Conservation (phyloP, 2,329 filamentous ascomycete species). For the Stachybotrys chlorohalonatus region DNA sequence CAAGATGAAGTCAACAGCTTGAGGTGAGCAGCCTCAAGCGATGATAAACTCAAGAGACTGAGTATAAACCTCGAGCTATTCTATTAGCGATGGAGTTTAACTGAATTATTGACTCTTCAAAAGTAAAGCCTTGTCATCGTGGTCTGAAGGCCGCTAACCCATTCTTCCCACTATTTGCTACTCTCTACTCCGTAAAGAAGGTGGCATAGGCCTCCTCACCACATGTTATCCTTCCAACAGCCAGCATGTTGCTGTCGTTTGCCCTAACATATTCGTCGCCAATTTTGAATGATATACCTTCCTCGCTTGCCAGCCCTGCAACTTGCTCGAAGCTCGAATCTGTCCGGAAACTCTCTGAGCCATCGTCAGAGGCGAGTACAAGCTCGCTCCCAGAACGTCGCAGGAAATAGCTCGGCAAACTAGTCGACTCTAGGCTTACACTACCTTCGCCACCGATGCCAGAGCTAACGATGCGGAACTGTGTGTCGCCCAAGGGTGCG, state of each 20-base stretch:
- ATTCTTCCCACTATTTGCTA: neutral
- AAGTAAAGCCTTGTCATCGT: no score
- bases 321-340: slow-evolving; percentile 9
- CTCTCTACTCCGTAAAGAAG: neutral
- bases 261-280: neutral
- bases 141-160: no score
- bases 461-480: slow-evolving; percentile 13
- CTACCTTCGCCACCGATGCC: slow-evolving; percentile 10
- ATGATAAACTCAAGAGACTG: no score
- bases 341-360: slow-evolving; percentile 1
- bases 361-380: slow-evolving; percentile 2
- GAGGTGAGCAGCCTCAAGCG: neutral
- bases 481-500: slow-evolving; percentile 8
- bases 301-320: slow-evolving; percentile 17
- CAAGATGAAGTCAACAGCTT: neutral
- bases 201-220: neutral
- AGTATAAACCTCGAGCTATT: no score
- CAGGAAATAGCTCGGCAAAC: slow-evolving; percentile 11
- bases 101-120: no score
- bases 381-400: slow-evolving; percentile 4
- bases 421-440: slow-evolving; percentile 14
- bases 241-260: neutral
- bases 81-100: no score
- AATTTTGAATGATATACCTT: slow-evolving; percentile 10
- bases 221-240: neutral